Conservation (phyloP, 192 early-diverging fungal species). For the Pecoramyces ruminantium region DNA sequence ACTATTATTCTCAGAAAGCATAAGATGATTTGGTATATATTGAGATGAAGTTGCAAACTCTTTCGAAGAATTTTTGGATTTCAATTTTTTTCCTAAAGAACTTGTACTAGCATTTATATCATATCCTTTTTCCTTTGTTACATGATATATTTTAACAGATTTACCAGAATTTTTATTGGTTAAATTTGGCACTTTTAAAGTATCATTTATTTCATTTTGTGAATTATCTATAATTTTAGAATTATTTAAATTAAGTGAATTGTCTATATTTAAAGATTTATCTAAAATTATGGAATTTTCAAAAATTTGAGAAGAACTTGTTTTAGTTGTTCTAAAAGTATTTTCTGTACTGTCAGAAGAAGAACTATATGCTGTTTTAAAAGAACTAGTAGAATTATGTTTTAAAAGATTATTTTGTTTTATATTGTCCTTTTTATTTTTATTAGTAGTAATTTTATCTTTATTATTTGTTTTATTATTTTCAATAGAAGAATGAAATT, state of each 20-base stretch:
- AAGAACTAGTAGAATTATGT: not conserved
- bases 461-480: no score
- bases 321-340: not conserved
- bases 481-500: not conserved
- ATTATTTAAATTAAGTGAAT: no score
- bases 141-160: not conserved
- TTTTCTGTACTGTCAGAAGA: not conserved
- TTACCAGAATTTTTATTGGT: no score
- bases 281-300: no score
- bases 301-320: not conserved
- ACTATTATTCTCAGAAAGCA: not conserved
- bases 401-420: not conserved
- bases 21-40: not conserved
- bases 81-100: not conserved
- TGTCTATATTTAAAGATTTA: no score
- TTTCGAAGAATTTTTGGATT: not conserved
- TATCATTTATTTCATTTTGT: no score
- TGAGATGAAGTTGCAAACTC: not conserved
- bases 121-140: not conserved
- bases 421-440: no score
- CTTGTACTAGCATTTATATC: not conserved
- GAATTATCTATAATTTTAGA: no score
- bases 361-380: not conserved
- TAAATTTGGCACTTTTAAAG: no score
- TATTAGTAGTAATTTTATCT: no score